A percentile compares a stretch with the other conserved stretches of the same genome.
These are phyloP conservation scores for Magnusiomyces clavatus DNA, from an alignment of 1,139 yeast species.

Conservation along the genomic window DNA sequence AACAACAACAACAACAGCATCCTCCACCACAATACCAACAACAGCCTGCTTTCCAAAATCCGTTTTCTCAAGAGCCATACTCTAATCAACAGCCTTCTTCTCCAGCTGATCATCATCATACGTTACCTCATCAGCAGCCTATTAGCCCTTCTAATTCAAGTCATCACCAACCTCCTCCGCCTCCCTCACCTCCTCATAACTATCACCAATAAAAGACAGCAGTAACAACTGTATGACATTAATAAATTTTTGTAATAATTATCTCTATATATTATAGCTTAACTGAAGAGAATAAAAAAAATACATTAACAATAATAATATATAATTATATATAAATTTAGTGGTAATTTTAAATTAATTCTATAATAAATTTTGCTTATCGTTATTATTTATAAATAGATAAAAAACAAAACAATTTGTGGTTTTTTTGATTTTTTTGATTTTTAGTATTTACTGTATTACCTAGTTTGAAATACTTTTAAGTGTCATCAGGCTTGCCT, in stretches of 20 bases:
- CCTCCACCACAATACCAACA: not conserved
- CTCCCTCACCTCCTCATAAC: not conserved
- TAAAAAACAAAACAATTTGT: not conserved
- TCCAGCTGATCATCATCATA: not conserved
- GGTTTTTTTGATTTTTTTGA: not conserved
- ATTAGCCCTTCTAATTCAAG: not conserved
- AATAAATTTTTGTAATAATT: too few relatives aligned
- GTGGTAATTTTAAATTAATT: too few relatives aligned
- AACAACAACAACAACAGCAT: constrained; percentile 2
- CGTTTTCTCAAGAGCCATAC: not conserved
- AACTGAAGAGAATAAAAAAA: not conserved
- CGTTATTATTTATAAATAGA: too few relatives aligned
- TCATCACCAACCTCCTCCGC: not conserved
- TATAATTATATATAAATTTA: too few relatives aligned
- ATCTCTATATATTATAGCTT: too few relatives aligned
- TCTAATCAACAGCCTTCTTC: not conserved
- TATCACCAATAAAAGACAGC: not conserved
- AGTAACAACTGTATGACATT: not conserved
- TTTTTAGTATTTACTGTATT: not conserved
- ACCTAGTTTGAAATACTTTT: not conserved
- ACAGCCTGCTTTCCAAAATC: not conserved
- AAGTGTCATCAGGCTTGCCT: too few relatives aligned
- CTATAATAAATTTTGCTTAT: too few relatives aligned
- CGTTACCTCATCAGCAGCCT: not conserved
- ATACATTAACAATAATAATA: not conserved